Base-by-base conservation (phyloP, 2,329 filamentous ascomycete genomes). In the Alternaria consortialis region DNA sequence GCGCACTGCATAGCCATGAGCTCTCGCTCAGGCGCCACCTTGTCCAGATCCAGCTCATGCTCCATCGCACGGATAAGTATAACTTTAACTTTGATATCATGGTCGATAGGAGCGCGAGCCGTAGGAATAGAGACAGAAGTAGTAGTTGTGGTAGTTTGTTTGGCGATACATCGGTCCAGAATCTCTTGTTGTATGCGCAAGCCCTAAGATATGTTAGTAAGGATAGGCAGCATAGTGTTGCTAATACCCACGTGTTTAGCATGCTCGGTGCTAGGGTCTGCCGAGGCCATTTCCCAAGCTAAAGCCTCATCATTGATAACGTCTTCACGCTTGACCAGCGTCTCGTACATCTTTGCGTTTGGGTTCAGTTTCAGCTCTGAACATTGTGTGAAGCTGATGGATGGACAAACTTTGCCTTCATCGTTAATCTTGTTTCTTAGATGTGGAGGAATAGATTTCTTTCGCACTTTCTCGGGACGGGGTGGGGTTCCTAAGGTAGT, bases 61-160 rank as follows among this genome's bases (percentile, higher is more conserved):
- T 69, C 63, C 63, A 69, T 61, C 1, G 53, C 4, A 15, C 20
- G 51, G 9, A 65, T 48, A 9, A 66, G 53, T 27, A 58, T 46
- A 2, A 39, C 5, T 15, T 37, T 53, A 11, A 31, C 15, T 7
- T 54, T 53, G 32, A 12, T 3, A 2, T 3, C 56, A 1, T 58
- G 36, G 27, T 46, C 9, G 5, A 27, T 1, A 2, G 2, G 32
- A 12, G 6, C 4, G 4, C 32, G n/a, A 3, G 15, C 12, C 11
- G 8, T 27, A 12, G 13, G 31, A 11, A 12, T 23, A 23, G 3
- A 6, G 13, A 27, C 15, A 25, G 25, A 32, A 23, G 23, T n/a
- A 32, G 11, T 13, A 11, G 15, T 11, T 29, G 42, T 9, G 23
- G 6, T 20, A 23, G 25, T 11, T 7, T 23, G 27, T 11, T 50